Conservation (phyloP, 2,329 filamentous ascomycete species). For the Fusarium papillatum region DNA sequence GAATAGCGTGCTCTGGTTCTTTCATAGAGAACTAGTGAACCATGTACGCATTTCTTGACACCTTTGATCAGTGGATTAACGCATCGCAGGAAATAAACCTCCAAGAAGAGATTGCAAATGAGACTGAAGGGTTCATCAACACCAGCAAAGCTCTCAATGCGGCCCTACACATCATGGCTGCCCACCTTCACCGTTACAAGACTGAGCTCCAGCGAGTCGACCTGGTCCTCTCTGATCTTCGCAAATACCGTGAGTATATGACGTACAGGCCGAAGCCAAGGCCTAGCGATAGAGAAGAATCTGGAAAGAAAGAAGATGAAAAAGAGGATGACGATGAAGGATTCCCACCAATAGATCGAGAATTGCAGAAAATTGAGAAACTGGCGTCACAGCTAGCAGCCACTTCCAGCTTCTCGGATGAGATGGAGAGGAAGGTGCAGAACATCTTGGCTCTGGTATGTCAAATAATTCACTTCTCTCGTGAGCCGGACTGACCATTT, state of each 20-base stretch:
- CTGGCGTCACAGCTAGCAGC: background rate
- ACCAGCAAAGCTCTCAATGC: background rate
- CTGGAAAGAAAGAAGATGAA: background rate
- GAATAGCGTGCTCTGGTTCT: background rate
- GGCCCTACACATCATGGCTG: background rate
- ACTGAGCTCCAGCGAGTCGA: background rate
- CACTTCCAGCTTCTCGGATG: background rate
- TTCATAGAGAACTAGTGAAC: background rate
- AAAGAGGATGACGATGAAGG: background rate
- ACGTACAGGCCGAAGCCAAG: background rate
- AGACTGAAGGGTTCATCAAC: background rate
- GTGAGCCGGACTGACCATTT: background rate
- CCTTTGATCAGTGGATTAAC: background rate
- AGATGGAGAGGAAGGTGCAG: background rate
- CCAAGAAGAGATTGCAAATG: background rate
- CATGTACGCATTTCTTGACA: background rate
- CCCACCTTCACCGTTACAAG: background rate
- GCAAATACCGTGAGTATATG: background rate
- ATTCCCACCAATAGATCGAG: background rate
- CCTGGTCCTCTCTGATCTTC: background rate
- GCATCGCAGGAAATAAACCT: background rate
- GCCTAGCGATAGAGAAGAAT: background rate
- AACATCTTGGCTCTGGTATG: background rate
- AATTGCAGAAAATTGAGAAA: background rate
- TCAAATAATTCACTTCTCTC: too few relatives aligned